phyloP scores from a whole-genome alignment of 1,284 basidiomycete genomes.

The Phellinidium pouzarii region DNA sequence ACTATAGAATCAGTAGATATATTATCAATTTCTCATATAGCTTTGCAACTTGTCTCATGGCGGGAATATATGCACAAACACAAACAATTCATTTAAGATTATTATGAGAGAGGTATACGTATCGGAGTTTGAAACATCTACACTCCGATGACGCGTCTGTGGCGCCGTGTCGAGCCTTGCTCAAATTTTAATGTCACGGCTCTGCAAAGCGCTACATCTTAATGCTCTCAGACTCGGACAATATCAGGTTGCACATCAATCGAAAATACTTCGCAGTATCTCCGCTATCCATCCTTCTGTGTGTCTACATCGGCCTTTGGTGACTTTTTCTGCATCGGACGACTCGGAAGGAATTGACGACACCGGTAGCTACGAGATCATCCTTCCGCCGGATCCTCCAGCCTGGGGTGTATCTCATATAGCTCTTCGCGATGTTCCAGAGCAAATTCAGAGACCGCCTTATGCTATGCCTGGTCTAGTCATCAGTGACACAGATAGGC shows the following conservation, averaged over 20 bases:
- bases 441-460: slow-evolving; percentile 48
- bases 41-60: no score
- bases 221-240: background rate
- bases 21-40: no score
- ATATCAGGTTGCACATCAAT: background rate
- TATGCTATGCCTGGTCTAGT: slow-evolving; percentile 37
- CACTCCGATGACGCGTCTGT: slow-evolving; percentile 1
- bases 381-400: slow-evolving; percentile 61
- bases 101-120: no score
- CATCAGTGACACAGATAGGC: background rate
- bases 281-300: background rate
- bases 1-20: no score
- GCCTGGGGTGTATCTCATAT: slow-evolving; percentile 62
- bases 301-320: background rate
- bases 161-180: background rate
- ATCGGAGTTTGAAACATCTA: background rate
- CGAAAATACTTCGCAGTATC: background rate
- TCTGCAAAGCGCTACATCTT: background rate
- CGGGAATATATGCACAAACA: no score
- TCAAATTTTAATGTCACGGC: background rate
- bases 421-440: slow-evolving; percentile 49
- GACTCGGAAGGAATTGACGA: slow-evolving; percentile 22
- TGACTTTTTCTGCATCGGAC: background rate
- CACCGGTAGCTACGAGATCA: slow-evolving; percentile 55
- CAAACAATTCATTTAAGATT: background rate